Conservation (phyloP, 2,329 filamentous ascomycete species). For the Pseudonectria foliicola region DNA sequence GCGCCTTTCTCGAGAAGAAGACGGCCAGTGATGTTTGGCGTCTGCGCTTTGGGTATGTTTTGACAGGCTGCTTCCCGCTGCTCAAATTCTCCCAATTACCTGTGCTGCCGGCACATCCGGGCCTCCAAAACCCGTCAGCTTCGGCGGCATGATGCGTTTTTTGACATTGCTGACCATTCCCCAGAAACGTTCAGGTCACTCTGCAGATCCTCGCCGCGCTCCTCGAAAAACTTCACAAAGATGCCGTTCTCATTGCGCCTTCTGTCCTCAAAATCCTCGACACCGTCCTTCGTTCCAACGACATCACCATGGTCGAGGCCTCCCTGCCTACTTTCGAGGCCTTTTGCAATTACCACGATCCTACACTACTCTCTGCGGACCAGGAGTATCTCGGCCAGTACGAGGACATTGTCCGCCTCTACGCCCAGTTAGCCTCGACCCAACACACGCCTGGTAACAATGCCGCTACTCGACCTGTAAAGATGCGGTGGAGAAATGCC, state of each 20-base stretch:
- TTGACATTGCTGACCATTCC: conserved; percentile 1
- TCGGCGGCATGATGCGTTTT: background rate
- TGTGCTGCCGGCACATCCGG: conserved; percentile 10
- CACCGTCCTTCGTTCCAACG: conserved; percentile 73
- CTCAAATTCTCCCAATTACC: conserved; percentile 3
- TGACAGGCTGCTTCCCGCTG: background rate
- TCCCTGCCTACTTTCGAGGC: conserved; percentile 79
- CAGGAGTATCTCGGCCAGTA: conserved; percentile 77
- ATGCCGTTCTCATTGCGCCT: conserved; percentile 80
- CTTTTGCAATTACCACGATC: conserved; percentile 85
- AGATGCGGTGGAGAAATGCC: conserved; percentile 68
- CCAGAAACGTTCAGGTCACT: conserved; percentile 86
- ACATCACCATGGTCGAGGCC: conserved; percentile 89
- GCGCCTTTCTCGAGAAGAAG: conserved; percentile 89
- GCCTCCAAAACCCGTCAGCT: background rate
- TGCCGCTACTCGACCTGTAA: conserved; percentile 61
- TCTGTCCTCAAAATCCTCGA: conserved; percentile 80
- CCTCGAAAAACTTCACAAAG: conserved; percentile 86
- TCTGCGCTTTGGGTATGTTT: conserved; percentile 68
- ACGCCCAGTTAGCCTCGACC: conserved; percentile 72
- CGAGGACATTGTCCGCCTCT: conserved; percentile 70
- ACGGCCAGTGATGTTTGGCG: conserved; percentile 88
- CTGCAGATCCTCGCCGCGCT: conserved; percentile 86
- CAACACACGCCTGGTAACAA: conserved; percentile 44
- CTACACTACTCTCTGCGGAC: conserved; percentile 76